Base-by-base conservation (phyloP, 768 basidiomycete genomes). In the Auricularia sp. region DNA sequence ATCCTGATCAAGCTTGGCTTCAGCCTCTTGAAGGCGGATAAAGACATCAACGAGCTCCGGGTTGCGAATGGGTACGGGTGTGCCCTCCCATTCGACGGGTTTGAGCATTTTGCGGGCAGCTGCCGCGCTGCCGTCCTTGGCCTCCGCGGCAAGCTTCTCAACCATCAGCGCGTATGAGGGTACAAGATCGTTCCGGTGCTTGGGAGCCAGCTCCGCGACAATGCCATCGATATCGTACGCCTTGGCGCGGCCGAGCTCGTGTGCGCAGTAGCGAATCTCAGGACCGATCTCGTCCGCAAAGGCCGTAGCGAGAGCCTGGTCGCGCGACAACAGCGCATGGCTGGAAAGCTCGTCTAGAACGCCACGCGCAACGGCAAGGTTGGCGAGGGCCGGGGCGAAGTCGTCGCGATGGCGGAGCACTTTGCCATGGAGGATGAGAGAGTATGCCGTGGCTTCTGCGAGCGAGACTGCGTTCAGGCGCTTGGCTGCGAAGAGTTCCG, bases 31-130 rank as follows among this genome's bases (percentile, higher is more conserved):
- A 3, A 96, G 88, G 68, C 84, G 88, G 67, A 92, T 75, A 64
- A 97, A 77, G 36, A 91, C 90, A 70, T 88, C 90, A 59, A 97
- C 95, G 64, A 98, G 77, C 74, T 98, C 94, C 0, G 93, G 92
- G 70, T 89, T 93, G 63, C 95, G 83, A 56, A 97, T 81, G 18
- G 93, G 91, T 5, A 98, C 84, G 0, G 84, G 83, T 68, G 88
- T 82, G 4, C 84, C 92, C 66, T 93, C 93, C 91, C 93, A 97
- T 2, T 78, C 67, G 42, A 93, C 75, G 61, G 80, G 75, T 61
- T 77, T 77, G 64, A 96, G 77, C 72, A 80, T 84, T 72, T 80
- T 83, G 71, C 79, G 80, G 35, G 74, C 79, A 8, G 73, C 75
- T 10, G 72, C 78, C 61, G 75, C 76, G 8, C 70, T 72, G 3